Base-by-base conservation (phyloP, 371 early-diverging fungal species). In the Zychaea mexicana region DNA sequence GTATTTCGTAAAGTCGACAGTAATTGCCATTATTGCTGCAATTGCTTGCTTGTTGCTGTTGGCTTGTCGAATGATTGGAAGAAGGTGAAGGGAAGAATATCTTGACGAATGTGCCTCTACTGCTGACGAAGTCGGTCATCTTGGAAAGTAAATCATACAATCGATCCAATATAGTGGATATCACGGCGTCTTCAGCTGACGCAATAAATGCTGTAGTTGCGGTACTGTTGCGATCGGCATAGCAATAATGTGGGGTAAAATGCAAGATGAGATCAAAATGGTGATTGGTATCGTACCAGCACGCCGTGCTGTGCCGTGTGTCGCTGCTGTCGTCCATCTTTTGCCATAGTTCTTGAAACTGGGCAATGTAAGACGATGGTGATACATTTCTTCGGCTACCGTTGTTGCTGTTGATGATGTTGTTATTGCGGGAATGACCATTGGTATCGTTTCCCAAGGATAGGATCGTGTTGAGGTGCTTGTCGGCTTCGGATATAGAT, bases 401-500 rank as follows among this genome's bases (percentile, higher is more conserved):
- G n/a, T n/a, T n/a, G n/a, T n/a, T n/a, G n/a, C n/a, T n/a, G n/a
- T n/a, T n/a, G n/a, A n/a, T n/a, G n/a, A n/a, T n/a, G n/a, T n/a
- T n/a, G n/a, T n/a, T n/a, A n/a, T n/a, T 57, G 10, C 56, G 63
- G 24, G 55, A 28, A 24, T 69, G n/a, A n/a, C n/a, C n/a, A n/a
- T n/a, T n/a, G n/a, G n/a, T n/a, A n/a, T n/a, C n/a, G n/a, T n/a
- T n/a, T 33, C 5, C 70, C 22, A 70, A 46, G 3, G 65, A 66
- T 2, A 72, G 45, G 3, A 79, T 39, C 19, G 74, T 65, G 62
- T 83, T 86, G 17, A 93, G 60, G 52, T 88, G 70, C 1, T 87
- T 85, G 61, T 94, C 95, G 2, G 88, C 78, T 45, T 92, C 92
- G 33, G 78, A 84, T 22, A 93, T 81, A 0, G 83, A 74, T 2